phyloP scores from a whole-genome alignment of 2,329 filamentous ascomycete species.

The Chaetomium sp. region DNA sequence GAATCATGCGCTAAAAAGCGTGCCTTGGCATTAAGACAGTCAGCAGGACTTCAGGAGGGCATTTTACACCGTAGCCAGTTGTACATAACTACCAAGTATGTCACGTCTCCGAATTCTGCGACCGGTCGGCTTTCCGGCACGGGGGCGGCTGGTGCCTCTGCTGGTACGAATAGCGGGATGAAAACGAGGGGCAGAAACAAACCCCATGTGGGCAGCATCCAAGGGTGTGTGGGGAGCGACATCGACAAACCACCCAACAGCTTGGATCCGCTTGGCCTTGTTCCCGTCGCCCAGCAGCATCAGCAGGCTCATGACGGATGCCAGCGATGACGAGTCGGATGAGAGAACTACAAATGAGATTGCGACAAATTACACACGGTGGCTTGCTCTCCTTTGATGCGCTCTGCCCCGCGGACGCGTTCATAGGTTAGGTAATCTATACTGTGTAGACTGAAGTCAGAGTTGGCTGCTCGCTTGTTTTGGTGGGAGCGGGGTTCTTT shows the following conservation, averaged over 20 bases:
- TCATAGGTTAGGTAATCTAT: too few species aligned
- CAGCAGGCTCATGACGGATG: not conserved
- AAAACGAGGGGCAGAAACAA: not conserved
- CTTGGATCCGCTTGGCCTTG: slow-evolving; percentile 29
- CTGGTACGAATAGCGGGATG: not conserved
- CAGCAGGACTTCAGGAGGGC: not conserved
- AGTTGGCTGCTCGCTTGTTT: not conserved
- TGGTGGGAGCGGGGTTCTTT: slow-evolving; percentile 16
- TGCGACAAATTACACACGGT: not conserved
- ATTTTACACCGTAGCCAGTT: not conserved
- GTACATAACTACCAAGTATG: not conserved
- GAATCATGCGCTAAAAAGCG: too few species aligned
- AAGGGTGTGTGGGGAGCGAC: not conserved
- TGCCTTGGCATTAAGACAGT: too few species aligned
- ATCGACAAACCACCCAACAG: slow-evolving; percentile 27
- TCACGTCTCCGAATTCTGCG: not conserved
- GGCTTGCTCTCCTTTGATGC: slow-evolving; percentile 9
- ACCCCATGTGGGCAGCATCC: slow-evolving; percentile 15
- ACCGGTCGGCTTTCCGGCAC: slow-evolving; percentile 10
- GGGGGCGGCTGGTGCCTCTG: not conserved
- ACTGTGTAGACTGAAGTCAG: slow-evolving; percentile 20
- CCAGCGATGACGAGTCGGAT: not conserved
- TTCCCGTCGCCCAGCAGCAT: slow-evolving; percentile 9
- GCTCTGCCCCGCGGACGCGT: not conserved
- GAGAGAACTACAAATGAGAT: not conserved